A percentile compares a stretch with the other conserved stretches of the same genome.
These are phyloP conservation scores for Yamadazyma atmosphaerica DNA, from an alignment of 1,139 yeast genomes.

Conservation along the genomic window DNA sequence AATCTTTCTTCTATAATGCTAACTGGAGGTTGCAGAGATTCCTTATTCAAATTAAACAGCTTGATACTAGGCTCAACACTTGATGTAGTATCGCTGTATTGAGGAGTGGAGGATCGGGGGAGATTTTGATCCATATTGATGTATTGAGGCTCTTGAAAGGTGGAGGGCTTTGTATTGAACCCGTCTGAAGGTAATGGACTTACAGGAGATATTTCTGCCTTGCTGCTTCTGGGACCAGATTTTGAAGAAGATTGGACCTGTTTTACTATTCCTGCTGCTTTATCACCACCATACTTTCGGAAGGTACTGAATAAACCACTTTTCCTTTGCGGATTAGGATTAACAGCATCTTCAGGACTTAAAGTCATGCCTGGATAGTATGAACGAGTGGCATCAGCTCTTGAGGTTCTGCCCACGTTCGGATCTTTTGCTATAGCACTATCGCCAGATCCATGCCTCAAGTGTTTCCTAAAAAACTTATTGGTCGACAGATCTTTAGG, in stretches of 20 bases:
- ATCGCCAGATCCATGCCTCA: slow-evolving; percentile 17
- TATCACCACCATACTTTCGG: slow-evolving; percentile 44
- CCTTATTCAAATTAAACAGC: slow-evolving; percentile 9
- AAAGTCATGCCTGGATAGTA: slow-evolving; percentile 18
- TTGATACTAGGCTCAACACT: slow-evolving; percentile 10
- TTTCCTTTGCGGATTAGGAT: slow-evolving; percentile 20
- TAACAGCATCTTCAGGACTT: slow-evolving; percentile 16
- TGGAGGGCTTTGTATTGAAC: slow-evolving; percentile 6
- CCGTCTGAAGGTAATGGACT: slow-evolving; percentile 19
- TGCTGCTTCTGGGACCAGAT: slow-evolving; percentile 13
- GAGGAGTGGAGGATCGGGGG: slow-evolving; percentile 12
- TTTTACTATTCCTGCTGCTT: slow-evolving; percentile 33
- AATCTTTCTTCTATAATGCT: slow-evolving; percentile 24
- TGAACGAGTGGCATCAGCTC: slow-evolving; percentile 13
- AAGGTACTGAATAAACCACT: slow-evolving; percentile 44
- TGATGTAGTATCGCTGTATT: slow-evolving; percentile 6
- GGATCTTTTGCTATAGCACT: slow-evolving; percentile 9
- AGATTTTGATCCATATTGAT: slow-evolving; percentile 15
- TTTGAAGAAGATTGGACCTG: slow-evolving; percentile 14
- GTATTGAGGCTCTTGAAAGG: slow-evolving; percentile 12
- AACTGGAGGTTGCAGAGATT: slow-evolving; percentile 3
- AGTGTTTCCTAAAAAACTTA: slow-evolving; percentile 58
- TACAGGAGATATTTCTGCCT: slow-evolving; percentile 18
- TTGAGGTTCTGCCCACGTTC: background rate
- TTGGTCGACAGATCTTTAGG: slow-evolving; percentile 37